Evolutionary conservation across 805 yeast genomes (phyloP).

Genomic region (Torulaspora gathmanii): DNA sequence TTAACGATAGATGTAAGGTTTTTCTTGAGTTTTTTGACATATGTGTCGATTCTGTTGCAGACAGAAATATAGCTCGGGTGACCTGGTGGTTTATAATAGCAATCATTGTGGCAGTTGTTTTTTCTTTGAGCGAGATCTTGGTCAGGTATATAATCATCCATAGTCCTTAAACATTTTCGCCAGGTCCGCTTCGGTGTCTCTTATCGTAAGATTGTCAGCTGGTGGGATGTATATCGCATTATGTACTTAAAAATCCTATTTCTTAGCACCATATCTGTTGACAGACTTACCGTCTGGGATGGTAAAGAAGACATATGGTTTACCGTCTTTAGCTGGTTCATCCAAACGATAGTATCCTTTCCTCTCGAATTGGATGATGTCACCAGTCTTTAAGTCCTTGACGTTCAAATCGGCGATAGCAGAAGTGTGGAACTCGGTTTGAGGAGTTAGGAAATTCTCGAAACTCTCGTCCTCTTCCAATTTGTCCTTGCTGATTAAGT

Average conservation of each 20-base stretch:
- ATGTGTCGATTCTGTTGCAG: constrained; percentile 90
- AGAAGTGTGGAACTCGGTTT: constrained; percentile 74
- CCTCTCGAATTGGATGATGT: constrained; percentile 90
- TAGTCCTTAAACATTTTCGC: constrained; percentile 10
- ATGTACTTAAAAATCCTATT: constrained; percentile 24
- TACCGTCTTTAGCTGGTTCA: constrained; percentile 46
- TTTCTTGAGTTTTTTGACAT: constrained; percentile 90
- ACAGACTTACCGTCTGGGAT: constrained; percentile 93
- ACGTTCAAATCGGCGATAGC: constrained; percentile 82
- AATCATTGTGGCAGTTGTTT: constrained; percentile 70
- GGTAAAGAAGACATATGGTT: constrained; percentile 75
- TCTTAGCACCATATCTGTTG: constrained; percentile 69
- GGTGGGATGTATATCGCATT: neutral
- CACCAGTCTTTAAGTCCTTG: constrained; percentile 73
- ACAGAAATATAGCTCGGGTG: constrained; percentile 83
- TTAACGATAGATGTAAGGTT: constrained; percentile 90
- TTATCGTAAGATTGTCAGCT: neutral
- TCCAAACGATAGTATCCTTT: constrained; percentile 93
- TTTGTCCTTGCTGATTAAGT: constrained; percentile 90
- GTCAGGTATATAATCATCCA: constrained; percentile 50
- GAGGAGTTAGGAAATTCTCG: constrained; percentile 83
- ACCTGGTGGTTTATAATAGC: constrained; percentile 86
- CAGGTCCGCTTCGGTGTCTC: neutral
- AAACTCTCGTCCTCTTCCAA: constrained; percentile 91
- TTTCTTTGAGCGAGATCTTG: constrained; percentile 67